A percentile compares a stretch with the other conserved stretches of the same genome.
Evolutionary conservation across 768 basidiomycete genomes (phyloP).

Genomic region (Lactarius sanguifluus): DNA sequence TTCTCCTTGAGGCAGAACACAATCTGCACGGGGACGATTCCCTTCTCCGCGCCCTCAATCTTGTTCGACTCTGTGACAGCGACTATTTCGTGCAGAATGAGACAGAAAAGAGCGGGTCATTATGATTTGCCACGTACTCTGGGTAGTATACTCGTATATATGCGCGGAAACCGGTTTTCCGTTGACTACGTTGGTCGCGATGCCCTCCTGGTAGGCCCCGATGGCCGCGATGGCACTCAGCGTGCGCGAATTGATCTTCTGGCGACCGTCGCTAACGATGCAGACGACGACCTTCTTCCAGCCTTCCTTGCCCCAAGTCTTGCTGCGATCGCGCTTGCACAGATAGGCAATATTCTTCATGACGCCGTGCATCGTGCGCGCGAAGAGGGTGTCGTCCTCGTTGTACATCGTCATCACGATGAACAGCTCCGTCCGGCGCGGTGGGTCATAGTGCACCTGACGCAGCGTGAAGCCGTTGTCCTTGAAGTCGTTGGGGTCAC

Average conservation of each 20-base stretch:
- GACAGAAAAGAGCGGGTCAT: not conserved
- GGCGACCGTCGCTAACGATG: conserved; percentile 83
- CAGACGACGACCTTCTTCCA: conserved; percentile 99
- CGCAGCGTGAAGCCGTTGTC: conserved; percentile 80
- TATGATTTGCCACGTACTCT: conserved; percentile 51
- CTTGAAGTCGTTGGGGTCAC: conserved; percentile 93
- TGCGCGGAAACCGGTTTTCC: conserved; percentile 83
- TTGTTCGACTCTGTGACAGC: conserved; percentile 80
- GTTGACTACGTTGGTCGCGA: conserved; percentile 85
- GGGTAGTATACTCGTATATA: conserved; percentile 93
- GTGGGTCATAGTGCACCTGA: conserved; percentile 89
- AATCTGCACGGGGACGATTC: conserved; percentile 85
- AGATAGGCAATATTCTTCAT: conserved; percentile 92
- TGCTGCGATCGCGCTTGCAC: conserved; percentile 80
- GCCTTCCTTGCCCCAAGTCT: conserved; percentile 96
- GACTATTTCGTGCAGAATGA: conserved; percentile 45
- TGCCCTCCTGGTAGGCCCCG: conserved; percentile 93
- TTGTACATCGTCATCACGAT: conserved; percentile 99
- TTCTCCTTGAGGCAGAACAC: conserved; percentile 92
- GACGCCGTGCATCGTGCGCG: conserved; percentile 92
- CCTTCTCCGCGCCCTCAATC: conserved; percentile 75
- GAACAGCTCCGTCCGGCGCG: conserved; percentile 88
- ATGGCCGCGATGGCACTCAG: conserved; percentile 87
- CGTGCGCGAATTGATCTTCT: conserved; percentile 82
- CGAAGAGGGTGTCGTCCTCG: conserved; percentile 88